These are phyloP conservation scores for Trichoderma pleuroti DNA, from an alignment of 2,329 filamentous ascomycete species.

Conservation along the genomic window DNA sequence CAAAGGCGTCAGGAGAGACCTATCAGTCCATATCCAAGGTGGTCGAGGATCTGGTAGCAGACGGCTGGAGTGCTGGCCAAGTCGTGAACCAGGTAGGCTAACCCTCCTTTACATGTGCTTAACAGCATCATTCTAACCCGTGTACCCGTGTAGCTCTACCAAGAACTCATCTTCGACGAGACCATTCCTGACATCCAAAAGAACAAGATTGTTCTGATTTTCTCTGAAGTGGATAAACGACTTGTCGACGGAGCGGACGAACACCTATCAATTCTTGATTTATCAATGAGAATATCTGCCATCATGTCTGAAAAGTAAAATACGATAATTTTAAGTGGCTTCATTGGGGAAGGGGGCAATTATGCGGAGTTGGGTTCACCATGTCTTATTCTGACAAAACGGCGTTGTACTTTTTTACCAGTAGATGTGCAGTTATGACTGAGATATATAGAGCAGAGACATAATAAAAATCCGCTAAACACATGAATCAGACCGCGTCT, in stretches of 20 bases:
- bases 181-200: constrained; percentile 80
- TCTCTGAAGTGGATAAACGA: constrained; percentile 92
- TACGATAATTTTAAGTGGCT: background rate
- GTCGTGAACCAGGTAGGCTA: constrained; percentile 69
- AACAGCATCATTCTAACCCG: constrained; percentile 18
- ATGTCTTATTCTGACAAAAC: constrained; percentile 5
- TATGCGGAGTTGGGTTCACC: background rate
- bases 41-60: constrained; percentile 87
- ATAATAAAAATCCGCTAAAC: background rate
- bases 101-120: constrained; percentile 4
- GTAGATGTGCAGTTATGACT: background rate
- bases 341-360: background rate
- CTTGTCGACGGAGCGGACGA: constrained; percentile 94
- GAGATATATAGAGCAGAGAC: constrained; percentile 2
- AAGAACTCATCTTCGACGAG: constrained; percentile 79
- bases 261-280: constrained; percentile 83
- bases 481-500: constrained; percentile 22
- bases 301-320: constrained; percentile 54
- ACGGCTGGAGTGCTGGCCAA: constrained; percentile 94
- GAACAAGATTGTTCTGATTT: constrained; percentile 81
- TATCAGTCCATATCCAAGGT: constrained; percentile 75
- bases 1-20: constrained; percentile 57
- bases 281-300: constrained; percentile 75
- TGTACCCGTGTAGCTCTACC: constrained; percentile 62
- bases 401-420: constrained; percentile 14